Percentiles rank a stretch among this genome's conserved stretches.
These are phyloP conservation scores for Umbelopsis sp. DNA, from an alignment of 192 early-diverging fungal genomes.

Conservation along the genomic window DNA sequence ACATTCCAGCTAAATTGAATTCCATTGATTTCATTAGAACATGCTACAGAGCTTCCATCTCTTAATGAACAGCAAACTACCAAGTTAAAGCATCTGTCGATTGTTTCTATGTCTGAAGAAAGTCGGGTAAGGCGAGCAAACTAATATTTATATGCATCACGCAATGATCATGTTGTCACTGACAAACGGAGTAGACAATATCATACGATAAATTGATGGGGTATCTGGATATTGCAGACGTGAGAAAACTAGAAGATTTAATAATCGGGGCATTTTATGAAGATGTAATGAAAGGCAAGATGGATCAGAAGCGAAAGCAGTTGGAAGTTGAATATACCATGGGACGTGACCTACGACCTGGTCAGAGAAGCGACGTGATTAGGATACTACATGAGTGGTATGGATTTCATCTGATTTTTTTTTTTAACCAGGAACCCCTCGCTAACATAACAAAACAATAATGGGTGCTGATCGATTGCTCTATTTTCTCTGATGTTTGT, in stretches of 20 bases:
- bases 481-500: too few relatives aligned
- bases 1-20: neutral
- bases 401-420: neutral
- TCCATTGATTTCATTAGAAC: constrained; percentile 38
- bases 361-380: constrained; percentile 60
- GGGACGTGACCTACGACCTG: constrained; percentile 76
- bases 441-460: too few relatives aligned
- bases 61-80: constrained; percentile 48
- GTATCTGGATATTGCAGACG: constrained; percentile 73
- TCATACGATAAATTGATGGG: constrained; percentile 63
- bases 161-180: neutral
- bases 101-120: constrained; percentile 71
- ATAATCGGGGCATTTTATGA: constrained; percentile 88
- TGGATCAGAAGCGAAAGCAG: constrained; percentile 78
- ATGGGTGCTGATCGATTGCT: too few relatives aligned
- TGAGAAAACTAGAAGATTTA: constrained; percentile 84
- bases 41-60: constrained; percentile 46
- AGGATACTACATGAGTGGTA: constrained; percentile 61
- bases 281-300: constrained; percentile 73
- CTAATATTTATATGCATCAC: neutral
- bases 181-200: constrained; percentile 57
- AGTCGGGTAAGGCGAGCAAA: constrained; percentile 47
- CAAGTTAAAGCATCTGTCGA: constrained; percentile 75
- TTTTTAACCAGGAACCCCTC: neutral
- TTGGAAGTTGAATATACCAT: constrained; percentile 81